Evolutionary conservation across 371 early-diverging fungal genomes (phyloP).

Genomic region (Aphelidium insulamus): DNA sequence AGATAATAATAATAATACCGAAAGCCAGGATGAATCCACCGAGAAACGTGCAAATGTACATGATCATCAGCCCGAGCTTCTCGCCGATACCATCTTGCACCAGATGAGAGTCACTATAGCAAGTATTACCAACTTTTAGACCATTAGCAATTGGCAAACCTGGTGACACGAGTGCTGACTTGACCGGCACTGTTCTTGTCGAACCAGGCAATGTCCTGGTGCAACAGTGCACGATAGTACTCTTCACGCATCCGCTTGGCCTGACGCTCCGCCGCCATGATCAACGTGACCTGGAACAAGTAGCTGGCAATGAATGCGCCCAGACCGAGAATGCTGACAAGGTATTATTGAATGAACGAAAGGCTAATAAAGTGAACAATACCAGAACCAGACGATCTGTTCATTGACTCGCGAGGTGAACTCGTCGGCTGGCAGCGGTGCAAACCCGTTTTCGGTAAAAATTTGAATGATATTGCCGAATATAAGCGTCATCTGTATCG

Average conservation of each 20-base stretch:
- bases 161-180: conserved; percentile 31
- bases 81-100: conserved; percentile 69
- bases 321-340: conserved; percentile 11
- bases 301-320: conserved; percentile 15
- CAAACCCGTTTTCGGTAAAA: no score
- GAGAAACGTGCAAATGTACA: conserved; percentile 27
- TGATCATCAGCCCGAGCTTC: conserved; percentile 31
- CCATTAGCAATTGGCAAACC: conserved; percentile 29
- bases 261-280: conserved; percentile 22
- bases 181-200: conserved; percentile 29
- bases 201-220: conserved; percentile 48
- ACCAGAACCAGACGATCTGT: no score
- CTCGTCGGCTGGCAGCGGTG: no score
- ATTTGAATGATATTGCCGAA: no score
- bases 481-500: no score
- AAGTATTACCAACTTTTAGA: no score
- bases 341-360: no score
- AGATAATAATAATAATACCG: conserved; percentile 11
- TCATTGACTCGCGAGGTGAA: no score
- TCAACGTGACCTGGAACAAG: conserved; percentile 13
- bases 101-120: no score
- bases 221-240: conserved; percentile 28
- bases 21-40: conserved; percentile 41
- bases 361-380: no score
- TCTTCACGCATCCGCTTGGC: conserved; percentile 18